These are phyloP conservation scores for Trapa incisa DNA, from an alignment of 345 rosid genomes.

Conservation along the genomic window DNA sequence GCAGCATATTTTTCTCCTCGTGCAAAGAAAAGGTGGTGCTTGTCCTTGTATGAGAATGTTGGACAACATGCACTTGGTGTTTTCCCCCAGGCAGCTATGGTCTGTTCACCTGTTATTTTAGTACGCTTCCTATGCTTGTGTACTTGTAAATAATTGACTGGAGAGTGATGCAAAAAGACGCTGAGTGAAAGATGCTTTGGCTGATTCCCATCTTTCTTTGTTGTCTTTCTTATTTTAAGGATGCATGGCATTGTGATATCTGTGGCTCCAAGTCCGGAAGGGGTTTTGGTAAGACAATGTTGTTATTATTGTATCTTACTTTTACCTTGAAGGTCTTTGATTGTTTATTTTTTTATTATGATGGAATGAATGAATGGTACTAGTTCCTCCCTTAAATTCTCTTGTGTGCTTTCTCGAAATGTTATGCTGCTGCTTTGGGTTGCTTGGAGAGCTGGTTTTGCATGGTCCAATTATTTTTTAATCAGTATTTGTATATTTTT, in stretches of 20 bases:
- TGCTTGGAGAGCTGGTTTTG: neutral
- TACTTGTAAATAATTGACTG: neutral
- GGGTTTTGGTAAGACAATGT: conserved; percentile 78
- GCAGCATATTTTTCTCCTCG: conserved; percentile 89
- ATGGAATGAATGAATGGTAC: neutral
- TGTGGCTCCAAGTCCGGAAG: conserved; percentile 88
- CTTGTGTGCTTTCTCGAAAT: too few relatives aligned
- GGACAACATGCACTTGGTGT: conserved; percentile 92
- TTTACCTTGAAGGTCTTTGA: conserved; percentile 5
- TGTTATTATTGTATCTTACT: conserved; percentile 1
- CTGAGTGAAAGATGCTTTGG: neutral
- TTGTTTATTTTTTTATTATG: neutral
- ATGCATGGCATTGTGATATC: conserved; percentile 93
- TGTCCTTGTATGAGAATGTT: conserved; percentile 76
- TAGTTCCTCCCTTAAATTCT: too few relatives aligned
- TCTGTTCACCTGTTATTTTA: conserved; percentile 19
- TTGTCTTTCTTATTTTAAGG: conserved; percentile 31
- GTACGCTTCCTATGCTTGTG: neutral
- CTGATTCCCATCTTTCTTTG: neutral
- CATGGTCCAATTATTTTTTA: neutral
- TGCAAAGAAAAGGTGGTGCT: conserved; percentile 97
- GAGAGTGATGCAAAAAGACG: neutral
- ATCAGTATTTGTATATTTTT: neutral
- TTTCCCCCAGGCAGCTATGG: conserved; percentile 95
- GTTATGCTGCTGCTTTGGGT: neutral